Base-by-base conservation (phyloP, 2,329 filamentous ascomycete species). In the Rasamsonia emersonii region DNA sequence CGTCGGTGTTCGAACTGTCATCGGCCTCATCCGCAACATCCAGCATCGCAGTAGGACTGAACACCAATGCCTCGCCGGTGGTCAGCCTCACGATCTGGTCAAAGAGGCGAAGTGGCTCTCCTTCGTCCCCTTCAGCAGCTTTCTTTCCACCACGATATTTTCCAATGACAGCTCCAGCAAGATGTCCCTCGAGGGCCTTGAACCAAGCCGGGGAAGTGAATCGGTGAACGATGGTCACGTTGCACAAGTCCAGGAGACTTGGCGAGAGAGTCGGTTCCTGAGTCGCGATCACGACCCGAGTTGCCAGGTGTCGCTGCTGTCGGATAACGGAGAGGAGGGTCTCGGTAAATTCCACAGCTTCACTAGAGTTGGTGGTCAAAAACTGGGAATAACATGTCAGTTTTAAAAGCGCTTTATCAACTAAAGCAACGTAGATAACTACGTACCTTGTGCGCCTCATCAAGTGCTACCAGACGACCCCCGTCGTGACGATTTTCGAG, bases 211-310 rank as follows among this genome's bases (percentile, higher is more conserved):
- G 79, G 0, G 72, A 78, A 0, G 67, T 75, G 52, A 88, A 88
- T 0, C 78, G 69, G 47, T 88, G 82, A 0, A 86, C 75, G 10
- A 86, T 66, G 0, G 75, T 81, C n/a, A 82, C 60, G 1, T 74
- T 77, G 51, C 78, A 86, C 0, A 89, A 62, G 32, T 85, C 80
- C 0, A 89, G 65, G 0, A 91, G 66, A 10, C 69, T 67, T 0
- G 76, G 73, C 0, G 77, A 79, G 3, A 88, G 67, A 0, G 79
- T 84, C 0, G 82, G 83, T 45, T 89, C 83, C 48, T 91, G 82
- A 0, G 82, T 89, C 0, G 81, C 77, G 18, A 89, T 77, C 24
- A 89, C 50, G 4, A 86, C 65, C 1, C 82, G 70, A 0, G 71
- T 67, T 1, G 70, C 82, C 1, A 77, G 56, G 47, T 89, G 83